Percentiles rank a stretch among this genome's conserved stretches.
Evolutionary conservation across 1,139 yeast species (phyloP).

Genomic region (Blastobotrys niveus): DNA sequence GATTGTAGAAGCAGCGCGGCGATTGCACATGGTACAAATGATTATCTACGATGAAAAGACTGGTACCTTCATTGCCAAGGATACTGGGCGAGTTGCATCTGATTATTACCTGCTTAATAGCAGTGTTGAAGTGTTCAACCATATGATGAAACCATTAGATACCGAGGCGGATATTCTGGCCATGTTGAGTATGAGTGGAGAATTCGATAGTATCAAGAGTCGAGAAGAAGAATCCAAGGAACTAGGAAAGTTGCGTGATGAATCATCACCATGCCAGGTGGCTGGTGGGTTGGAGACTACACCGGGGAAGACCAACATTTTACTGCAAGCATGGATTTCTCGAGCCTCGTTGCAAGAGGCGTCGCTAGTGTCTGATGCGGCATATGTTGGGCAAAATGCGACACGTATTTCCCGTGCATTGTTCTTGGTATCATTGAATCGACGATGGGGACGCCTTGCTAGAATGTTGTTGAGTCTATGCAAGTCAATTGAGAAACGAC

Average conservation of each 20-base stretch:
- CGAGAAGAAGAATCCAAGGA: constrained; percentile 85
- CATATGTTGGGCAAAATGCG: constrained; percentile 92
- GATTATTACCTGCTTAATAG: constrained; percentile 85
- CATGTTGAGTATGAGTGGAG: constrained; percentile 88
- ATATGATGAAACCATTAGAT: constrained; percentile 74
- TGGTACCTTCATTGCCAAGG: constrained; percentile 75
- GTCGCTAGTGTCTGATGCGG: constrained; percentile 76
- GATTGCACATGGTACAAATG: constrained; percentile 84
- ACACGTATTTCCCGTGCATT: constrained; percentile 90
- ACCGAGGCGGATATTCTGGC: constrained; percentile 90
- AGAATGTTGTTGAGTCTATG: constrained; percentile 72
- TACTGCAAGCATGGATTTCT: constrained; percentile 84
- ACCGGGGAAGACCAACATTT: constrained; percentile 80
- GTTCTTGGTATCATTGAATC: constrained; percentile 74
- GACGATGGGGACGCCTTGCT: constrained; percentile 85
- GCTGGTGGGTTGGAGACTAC: constrained; percentile 73
- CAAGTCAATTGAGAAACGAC: constrained; percentile 73
- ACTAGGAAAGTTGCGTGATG: constrained; percentile 51
- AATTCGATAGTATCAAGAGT: constrained; percentile 83
- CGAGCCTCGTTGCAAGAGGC: constrained; percentile 68
- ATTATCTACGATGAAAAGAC: constrained; percentile 84
- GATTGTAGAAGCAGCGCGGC: constrained; percentile 72
- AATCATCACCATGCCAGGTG: constrained; percentile 72
- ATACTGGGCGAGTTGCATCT: constrained; percentile 88
- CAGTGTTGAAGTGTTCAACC: constrained; percentile 84